Evolutionary conservation across 164 flowering plant genomes (phyloP).

Genomic region (Umbilicus rupestris): DNA sequence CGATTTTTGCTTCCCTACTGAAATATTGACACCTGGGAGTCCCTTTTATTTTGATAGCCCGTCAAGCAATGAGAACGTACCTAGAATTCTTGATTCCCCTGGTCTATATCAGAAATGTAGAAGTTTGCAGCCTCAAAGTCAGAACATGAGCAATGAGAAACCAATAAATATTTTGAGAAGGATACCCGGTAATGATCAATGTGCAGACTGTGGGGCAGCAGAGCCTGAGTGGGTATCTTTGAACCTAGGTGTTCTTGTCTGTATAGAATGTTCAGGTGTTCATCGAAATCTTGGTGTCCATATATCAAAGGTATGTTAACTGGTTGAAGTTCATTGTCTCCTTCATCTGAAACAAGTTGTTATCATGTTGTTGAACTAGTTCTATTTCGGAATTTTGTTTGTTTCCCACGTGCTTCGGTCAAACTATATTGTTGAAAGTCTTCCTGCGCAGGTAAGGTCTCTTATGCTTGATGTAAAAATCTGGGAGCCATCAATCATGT

Average conservation of each 20-base stretch:
- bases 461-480: constrained; percentile 87
- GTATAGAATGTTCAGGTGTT: constrained; percentile 98
- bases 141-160: constrained; percentile 44
- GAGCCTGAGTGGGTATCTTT: constrained; percentile 99
- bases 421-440: neutral
- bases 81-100: constrained; percentile 26
- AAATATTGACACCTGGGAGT: constrained; percentile 74
- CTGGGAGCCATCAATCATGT: constrained; percentile 87
- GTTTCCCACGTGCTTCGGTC: neutral
- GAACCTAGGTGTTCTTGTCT: constrained; percentile 90
- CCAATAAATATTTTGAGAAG: constrained; percentile 65
- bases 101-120: constrained; percentile 40
- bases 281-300: constrained; percentile 97
- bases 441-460: constrained; percentile 61
- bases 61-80: constrained; percentile 37
- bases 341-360: neutral
- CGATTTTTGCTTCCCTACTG: constrained; percentile 52
- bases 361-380: constrained; percentile 1
- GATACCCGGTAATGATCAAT: constrained; percentile 80
- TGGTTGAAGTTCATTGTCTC: constrained; percentile 1
- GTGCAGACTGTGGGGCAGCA: constrained; percentile 97
- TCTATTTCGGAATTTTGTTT: neutral
- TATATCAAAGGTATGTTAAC: constrained; percentile 49
- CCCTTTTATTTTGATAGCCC: constrained; percentile 47
- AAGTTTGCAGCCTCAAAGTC: constrained; percentile 41